Conservation (phyloP, 805 yeast genomes). For the Candida boleticola region DNA sequence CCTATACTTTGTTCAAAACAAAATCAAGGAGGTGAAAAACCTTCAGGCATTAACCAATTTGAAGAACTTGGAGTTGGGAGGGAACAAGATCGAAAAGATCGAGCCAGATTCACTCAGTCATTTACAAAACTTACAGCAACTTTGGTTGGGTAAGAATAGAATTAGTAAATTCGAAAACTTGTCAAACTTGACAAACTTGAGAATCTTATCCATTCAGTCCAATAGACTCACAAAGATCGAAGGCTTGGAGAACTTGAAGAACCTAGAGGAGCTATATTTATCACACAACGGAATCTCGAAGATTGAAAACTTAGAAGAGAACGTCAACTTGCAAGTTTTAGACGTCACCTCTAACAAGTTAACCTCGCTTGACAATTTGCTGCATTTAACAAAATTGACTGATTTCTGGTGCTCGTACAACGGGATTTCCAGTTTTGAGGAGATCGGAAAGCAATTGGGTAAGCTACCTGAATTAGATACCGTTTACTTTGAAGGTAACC, state of each 20-base stretch:
- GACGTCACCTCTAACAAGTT: conserved; percentile 82
- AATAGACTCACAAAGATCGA: conserved; percentile 77
- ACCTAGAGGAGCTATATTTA: conserved; percentile 81
- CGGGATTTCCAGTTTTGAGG: conserved; percentile 62
- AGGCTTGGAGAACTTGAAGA: conserved; percentile 69
- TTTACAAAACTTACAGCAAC: conserved; percentile 59
- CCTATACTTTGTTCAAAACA: conserved; percentile 86
- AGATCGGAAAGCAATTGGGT: conserved; percentile 64
- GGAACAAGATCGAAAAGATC: conserved; percentile 66
- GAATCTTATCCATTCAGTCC: conserved; percentile 83
- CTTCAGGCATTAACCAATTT: conserved; percentile 55
- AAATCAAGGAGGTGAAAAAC: conserved; percentile 68
- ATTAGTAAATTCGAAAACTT: conserved; percentile 67
- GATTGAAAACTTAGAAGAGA: conserved; percentile 76
- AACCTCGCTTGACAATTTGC: conserved; percentile 56
- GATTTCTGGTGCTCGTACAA: conserved; percentile 95
- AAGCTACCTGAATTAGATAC: conserved; percentile 68
- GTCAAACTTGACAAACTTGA: conserved; percentile 55
- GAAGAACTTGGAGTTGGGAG: conserved; percentile 83
- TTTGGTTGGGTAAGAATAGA: conserved; percentile 92
- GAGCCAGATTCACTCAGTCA: conserved; percentile 50
- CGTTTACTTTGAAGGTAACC: conserved; percentile 92
- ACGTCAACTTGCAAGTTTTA: conserved; percentile 62
- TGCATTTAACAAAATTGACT: conserved; percentile 67
- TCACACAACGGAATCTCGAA: conserved; percentile 78